Conservation (phyloP, 2,329 filamentous ascomycete species). For the Verticillium albo-atrum region DNA sequence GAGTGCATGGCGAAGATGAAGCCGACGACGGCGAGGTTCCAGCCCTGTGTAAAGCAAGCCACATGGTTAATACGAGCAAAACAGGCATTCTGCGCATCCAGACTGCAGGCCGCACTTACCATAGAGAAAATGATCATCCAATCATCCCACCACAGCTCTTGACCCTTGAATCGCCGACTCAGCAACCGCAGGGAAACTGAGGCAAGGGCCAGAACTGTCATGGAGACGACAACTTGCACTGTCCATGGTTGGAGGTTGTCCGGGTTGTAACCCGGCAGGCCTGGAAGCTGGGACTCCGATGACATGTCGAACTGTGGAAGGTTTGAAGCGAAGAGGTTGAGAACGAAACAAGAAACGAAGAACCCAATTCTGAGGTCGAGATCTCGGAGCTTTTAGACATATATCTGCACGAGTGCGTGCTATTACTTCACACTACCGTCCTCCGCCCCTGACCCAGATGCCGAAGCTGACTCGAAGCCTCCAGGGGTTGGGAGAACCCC, state of each 20-base stretch:
- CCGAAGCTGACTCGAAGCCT: not conserved
- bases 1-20: constrained; percentile 44
- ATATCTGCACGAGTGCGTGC: not conserved
- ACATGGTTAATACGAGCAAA: not conserved
- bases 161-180: constrained; percentile 35
- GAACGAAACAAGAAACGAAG: not conserved
- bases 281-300: constrained; percentile 13
- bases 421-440: not conserved
- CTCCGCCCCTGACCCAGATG: not conserved
- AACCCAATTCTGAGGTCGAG: not conserved
- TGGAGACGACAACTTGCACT: constrained; percentile 30
- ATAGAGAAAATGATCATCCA: constrained; percentile 43
- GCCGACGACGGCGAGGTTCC: constrained; percentile 37
- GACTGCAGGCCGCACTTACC: constrained; percentile 22
- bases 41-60: constrained; percentile 20
- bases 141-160: constrained; percentile 45
- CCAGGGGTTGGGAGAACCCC: not conserved
- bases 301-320: not conserved
- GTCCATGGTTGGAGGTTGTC: constrained; percentile 38
- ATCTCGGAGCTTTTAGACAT: not conserved
- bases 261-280: constrained; percentile 25
- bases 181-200: constrained; percentile 34
- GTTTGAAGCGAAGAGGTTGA: not conserved
- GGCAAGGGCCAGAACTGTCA: constrained; percentile 34
- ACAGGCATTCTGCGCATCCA: not conserved